Evolutionary conservation across 75 land plant genomes (phyloP), one percentile per base, ranked within the genome.

Genomic region (Azolla pinnata): DNA sequence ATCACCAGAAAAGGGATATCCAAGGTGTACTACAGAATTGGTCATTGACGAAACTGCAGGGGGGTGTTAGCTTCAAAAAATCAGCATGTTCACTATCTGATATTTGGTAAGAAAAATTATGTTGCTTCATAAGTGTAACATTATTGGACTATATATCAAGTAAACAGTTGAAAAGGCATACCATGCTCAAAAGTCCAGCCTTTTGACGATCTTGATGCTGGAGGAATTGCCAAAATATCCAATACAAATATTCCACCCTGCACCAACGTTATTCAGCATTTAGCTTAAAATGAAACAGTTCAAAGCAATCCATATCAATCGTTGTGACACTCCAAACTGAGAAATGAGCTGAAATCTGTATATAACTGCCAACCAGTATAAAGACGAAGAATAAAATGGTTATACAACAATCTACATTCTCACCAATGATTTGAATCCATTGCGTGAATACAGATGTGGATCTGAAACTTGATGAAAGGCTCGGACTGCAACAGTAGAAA

Each of bases 221-320:
- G 16, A 54, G 75, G 70, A 18, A 73, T 14, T 21, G 52, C 55
- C 33, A 73, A 35, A 12, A 73, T 68, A 40, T 73, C 75, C 44
- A 73, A 29, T 28, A 34, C 53, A 33, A 73, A 73, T 1, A 60
- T 53, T 44, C 75, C 75, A 67, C 75, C 75, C 75, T 73, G 38
- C 45, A 64, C 35, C 26, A 40, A 46, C n/a, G n/a, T n/a, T n/a
- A n/a, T n/a, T n/a, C n/a, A n/a, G n/a, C n/a, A n/a, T n/a, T n/a
- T n/a, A n/a, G n/a, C n/a, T n/a, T n/a, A n/a, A n/a, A n/a, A n/a
- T n/a, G n/a, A n/a, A n/a, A n/a, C n/a, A n/a, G n/a, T n/a, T n/a
- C n/a, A n/a, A n/a, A n/a, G n/a, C n/a, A n/a, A n/a, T n/a, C n/a
- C n/a, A n/a, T n/a, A n/a, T n/a, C n/a, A n/a, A n/a, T n/a, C n/a